Percentiles rank a stretch among this genome's conserved stretches.
phyloP scores from a whole-genome alignment of 805 yeast genomes.

The Lachancea waltii region DNA sequence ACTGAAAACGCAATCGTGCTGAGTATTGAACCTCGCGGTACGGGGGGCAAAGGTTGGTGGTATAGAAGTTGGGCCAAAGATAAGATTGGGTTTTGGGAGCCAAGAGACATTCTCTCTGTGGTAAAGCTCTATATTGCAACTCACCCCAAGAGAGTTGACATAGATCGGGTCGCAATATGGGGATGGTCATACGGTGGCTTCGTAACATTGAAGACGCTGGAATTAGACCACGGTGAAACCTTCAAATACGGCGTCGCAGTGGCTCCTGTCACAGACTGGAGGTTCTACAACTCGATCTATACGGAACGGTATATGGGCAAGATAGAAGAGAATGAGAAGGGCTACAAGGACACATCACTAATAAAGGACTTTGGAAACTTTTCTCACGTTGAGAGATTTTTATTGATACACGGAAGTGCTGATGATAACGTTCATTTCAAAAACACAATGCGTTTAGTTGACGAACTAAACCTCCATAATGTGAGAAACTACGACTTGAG shows the following conservation, averaged over 20 bases:
- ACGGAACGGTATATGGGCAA: slow-evolving; percentile 70
- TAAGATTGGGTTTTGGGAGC: slow-evolving; percentile 69
- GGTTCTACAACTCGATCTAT: slow-evolving; percentile 66
- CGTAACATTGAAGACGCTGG: slow-evolving; percentile 65
- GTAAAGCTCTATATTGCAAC: slow-evolving; percentile 44
- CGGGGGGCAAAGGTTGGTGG: slow-evolving; percentile 73
- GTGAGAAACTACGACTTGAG: slow-evolving; percentile 81
- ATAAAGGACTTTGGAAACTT: slow-evolving; percentile 40
- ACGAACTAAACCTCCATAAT: slow-evolving; percentile 43
- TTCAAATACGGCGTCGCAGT: slow-evolving; percentile 76
- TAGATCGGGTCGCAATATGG: slow-evolving; percentile 60
- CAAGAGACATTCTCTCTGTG: slow-evolving; percentile 54
- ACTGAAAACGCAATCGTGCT: slow-evolving; percentile 54
- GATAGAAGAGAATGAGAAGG: slow-evolving; percentile 37
- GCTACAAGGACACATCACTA: slow-evolving; percentile 42
- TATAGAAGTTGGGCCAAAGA: slow-evolving; percentile 50
- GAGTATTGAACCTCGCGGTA: slow-evolving; percentile 74
- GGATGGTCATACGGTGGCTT: slow-evolving; percentile 91
- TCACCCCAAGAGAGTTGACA: slow-evolving; percentile 41
- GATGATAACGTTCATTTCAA: slow-evolving; percentile 82
- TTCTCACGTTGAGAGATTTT: slow-evolving; percentile 45
- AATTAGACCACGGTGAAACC: slow-evolving; percentile 51
- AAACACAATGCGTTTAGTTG: slow-evolving; percentile 57
- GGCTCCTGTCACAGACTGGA: slow-evolving; percentile 83
- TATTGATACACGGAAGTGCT: slow-evolving; percentile 75